phyloP scores from a whole-genome alignment of 805 yeast species.

The Wickerhamiella cacticola region DNA sequence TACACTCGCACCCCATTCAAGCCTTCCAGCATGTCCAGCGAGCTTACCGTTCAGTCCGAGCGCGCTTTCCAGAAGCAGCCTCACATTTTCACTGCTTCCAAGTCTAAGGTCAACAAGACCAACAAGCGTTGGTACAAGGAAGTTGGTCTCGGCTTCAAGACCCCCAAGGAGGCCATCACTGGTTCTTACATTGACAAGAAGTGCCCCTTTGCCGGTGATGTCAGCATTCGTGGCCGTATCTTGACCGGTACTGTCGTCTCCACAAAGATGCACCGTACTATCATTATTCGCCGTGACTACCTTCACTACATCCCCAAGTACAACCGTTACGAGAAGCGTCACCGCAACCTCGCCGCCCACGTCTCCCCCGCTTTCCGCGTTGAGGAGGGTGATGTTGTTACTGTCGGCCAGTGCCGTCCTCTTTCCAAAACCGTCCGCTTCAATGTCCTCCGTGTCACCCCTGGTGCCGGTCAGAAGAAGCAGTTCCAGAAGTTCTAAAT shows the following conservation, averaged over 20 bases:
- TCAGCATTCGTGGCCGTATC: constrained; percentile 99
- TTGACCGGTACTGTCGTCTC: constrained; percentile 99
- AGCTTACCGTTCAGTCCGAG: constrained; percentile 99
- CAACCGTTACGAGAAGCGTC: constrained; percentile 99
- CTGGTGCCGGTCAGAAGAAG: constrained; percentile 75
- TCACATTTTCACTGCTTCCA: constrained; percentile 99
- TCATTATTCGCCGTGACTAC: constrained; percentile 99
- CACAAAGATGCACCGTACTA: constrained; percentile 99
- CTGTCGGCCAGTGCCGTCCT: constrained; percentile 99
- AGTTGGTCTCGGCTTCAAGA: constrained; percentile 99
- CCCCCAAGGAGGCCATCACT: constrained; percentile 97
- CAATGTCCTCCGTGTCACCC: constrained; percentile 93
- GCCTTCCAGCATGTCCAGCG: constrained; percentile 69
- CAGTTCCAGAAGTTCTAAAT: constrained; percentile 91
- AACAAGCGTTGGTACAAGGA: constrained; percentile 99
- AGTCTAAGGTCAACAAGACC: constrained; percentile 95
- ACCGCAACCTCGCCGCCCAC: constrained; percentile 99
- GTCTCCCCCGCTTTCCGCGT: constrained; percentile 99
- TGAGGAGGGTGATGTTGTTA: constrained; percentile 95
- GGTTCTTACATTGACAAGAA: constrained; percentile 99
- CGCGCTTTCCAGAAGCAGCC: constrained; percentile 99
- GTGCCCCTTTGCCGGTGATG: constrained; percentile 96
- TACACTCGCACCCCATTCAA: constrained; percentile 5
- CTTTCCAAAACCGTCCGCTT: constrained; percentile 98
- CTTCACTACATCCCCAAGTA: constrained; percentile 99